Percentiles rank a stretch among this genome's conserved stretches.
Conservation (phyloP, 805 yeast genomes). For the Trichomonascus vanleenenianus region DNA sequence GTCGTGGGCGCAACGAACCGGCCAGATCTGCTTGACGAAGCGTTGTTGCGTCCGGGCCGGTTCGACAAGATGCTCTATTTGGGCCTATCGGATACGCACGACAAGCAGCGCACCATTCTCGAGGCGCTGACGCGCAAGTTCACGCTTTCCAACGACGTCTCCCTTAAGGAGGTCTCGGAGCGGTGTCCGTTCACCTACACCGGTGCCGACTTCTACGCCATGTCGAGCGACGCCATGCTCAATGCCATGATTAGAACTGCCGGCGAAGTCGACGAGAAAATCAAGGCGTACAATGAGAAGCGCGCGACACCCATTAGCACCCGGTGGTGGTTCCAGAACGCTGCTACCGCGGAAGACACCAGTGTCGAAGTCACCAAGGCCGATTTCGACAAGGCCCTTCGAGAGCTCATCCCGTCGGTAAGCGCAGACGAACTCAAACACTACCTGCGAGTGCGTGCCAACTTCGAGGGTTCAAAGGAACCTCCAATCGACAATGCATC, state of each 20-base stretch:
- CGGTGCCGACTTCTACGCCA: conserved; percentile 96
- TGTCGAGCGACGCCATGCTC: conserved; percentile 92
- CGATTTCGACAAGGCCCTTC: conserved; percentile 73
- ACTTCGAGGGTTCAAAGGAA: conserved; percentile 67
- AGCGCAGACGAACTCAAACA: conserved; percentile 81
- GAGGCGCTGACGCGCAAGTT: conserved; percentile 81
- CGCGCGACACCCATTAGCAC: conserved; percentile 41
- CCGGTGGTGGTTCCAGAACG: conserved; percentile 86
- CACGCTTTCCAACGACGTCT: conserved; percentile 49
- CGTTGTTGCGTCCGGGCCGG: conserved; percentile 86
- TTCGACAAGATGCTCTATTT: conserved; percentile 92
- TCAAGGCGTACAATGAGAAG: conserved; percentile 42
- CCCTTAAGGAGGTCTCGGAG: conserved; percentile 51
- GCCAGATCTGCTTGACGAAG: conserved; percentile 93
- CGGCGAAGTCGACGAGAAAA: conserved; percentile 57
- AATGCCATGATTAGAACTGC: conserved; percentile 95
- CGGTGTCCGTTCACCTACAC: conserved; percentile 85
- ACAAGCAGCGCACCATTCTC: conserved; percentile 76
- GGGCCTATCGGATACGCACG: conserved; percentile 88
- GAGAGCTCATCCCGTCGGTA: conserved; percentile 73
- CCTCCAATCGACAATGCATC: too few relatives aligned
- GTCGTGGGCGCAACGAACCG: conserved; percentile 99
- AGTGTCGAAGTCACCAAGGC: conserved; percentile 58
- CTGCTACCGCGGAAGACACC: conserved; percentile 59
- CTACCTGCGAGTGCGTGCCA: conserved; percentile 67